Base-by-base conservation (phyloP, 768 basidiomycete genomes). In the Lactarius tabidus region DNA sequence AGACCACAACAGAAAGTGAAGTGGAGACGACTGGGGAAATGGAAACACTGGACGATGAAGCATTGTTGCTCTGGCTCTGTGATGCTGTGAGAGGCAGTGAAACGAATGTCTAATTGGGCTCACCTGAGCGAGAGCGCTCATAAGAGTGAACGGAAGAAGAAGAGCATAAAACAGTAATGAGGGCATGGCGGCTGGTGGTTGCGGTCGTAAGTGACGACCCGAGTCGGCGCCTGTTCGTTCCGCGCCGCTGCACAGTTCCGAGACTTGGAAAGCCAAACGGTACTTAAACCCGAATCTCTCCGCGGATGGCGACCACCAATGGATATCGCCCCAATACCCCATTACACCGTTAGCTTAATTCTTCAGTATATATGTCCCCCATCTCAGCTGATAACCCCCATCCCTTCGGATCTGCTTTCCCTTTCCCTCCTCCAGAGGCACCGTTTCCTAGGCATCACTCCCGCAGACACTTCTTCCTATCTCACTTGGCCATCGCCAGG, bases 321-420 rank as follows among this genome's bases (percentile, higher is more conserved):
- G 80, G 59, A 70, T 33, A 73, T 77, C 33, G 65, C 76, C 17
- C 75, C 74, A 20, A 59, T 84, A 65, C 69, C 76, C 2, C 71
- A 76, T 7, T 76, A 79, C 57, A 70, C 79, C 9, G 74, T 87
- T 62, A 72, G 79, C 53, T 73, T 81, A 67, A 70, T 86, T 48
- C 82, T 90, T 35, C 79, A 83, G 68, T 84, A 86, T 72, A 84
- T 90, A 65, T 77, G 78, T 38, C 82, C 84, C 5, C 79, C 81
- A 0, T 80, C 81, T 6, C 78, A 78, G 61, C 78, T 85, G 54
- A 70, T 74, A 20, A 74, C 74, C n/a, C 79, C 80, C 1, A 73
- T 91, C 43, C 88, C 89, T 1, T 76, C 79, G 0, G 81, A 87
- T 72, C 79, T 90, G 55, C 69, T 91, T 63, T 89, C 88, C 1